These are phyloP conservation scores for Nepenthes gracilis DNA, from an alignment of 148 eudicot species.

Conservation along the genomic window DNA sequence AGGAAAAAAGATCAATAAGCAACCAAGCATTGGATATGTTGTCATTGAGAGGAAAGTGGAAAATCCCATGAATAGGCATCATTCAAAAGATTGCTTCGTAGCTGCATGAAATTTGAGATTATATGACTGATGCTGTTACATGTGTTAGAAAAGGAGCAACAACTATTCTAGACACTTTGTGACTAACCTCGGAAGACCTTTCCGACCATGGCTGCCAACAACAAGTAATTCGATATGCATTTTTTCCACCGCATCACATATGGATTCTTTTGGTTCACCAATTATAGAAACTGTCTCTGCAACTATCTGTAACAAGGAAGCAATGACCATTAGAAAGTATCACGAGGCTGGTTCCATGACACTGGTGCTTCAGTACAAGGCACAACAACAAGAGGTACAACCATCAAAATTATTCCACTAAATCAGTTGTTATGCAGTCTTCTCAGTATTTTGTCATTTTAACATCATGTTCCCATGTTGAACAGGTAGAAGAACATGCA, in stretches of 20 bases:
- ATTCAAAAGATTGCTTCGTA: not conserved
- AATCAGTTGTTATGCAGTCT: too few species aligned
- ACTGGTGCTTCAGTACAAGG: not conserved
- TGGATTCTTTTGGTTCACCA: conserved; percentile 56
- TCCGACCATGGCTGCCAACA: conserved; percentile 49
- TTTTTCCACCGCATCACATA: conserved; percentile 56
- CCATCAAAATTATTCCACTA: too few species aligned
- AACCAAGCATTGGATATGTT: too few species aligned
- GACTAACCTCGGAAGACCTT: conserved; percentile 41
- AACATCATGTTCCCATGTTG: too few species aligned
- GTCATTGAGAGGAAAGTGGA: not conserved
- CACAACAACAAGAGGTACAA: not conserved
- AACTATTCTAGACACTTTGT: not conserved
- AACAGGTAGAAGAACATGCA: too few species aligned
- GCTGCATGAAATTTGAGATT: not conserved
- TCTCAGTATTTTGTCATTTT: too few species aligned
- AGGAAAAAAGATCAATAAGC: too few species aligned
- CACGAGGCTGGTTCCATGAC: not conserved
- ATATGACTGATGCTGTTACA: not conserved
- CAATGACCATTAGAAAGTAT: not conserved
- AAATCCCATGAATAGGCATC: not conserved
- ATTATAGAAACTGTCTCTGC: conserved; percentile 40
- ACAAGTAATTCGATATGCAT: conserved; percentile 34
- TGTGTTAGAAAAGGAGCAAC: not conserved
- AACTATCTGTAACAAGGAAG: conserved; percentile 17